phyloP scores from a whole-genome alignment of 2,329 filamentous ascomycete species.

The Phialocephala subalpina region DNA sequence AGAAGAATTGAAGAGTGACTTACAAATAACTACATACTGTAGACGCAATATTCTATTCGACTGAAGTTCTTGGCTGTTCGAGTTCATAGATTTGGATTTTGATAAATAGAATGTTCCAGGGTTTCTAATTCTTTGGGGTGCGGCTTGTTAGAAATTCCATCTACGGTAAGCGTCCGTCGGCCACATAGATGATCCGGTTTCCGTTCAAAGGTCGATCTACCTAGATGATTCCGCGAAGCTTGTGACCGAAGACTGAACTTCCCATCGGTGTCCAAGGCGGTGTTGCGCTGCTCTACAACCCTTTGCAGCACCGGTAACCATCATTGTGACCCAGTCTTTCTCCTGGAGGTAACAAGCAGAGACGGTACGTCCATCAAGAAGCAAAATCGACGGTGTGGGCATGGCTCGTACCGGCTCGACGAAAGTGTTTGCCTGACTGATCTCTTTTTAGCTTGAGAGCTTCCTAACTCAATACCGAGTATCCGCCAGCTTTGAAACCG shows the following conservation, averaged over 20 bases:
- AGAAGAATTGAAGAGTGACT: too few species aligned
- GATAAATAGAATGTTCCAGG: too few species aligned
- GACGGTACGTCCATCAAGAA: neutral
- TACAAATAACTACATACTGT: too few species aligned
- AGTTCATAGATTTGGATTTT: too few species aligned
- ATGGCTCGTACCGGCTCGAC: neutral
- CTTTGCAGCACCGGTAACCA: neutral
- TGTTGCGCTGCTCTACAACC: neutral
- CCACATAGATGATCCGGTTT: too few species aligned
- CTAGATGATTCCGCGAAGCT: neutral
- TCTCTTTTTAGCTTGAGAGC: conserved; percentile 8
- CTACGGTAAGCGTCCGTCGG: too few species aligned
- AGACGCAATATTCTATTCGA: too few species aligned
- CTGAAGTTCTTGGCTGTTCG: too few species aligned
- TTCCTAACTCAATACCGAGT: conserved; percentile 6
- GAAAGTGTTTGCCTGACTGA: conserved; percentile 26
- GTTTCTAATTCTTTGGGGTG: too few species aligned
- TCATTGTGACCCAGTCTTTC: neutral
- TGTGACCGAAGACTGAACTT: neutral
- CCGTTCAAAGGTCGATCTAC: too few species aligned
- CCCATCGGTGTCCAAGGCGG: neutral
- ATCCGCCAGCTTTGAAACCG: neutral
- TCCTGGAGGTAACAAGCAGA: neutral
- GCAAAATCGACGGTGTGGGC: neutral
- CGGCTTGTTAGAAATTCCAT: too few species aligned